Base-by-base conservation (phyloP, 805 yeast genomes). In the Starmerella stellata region DNA sequence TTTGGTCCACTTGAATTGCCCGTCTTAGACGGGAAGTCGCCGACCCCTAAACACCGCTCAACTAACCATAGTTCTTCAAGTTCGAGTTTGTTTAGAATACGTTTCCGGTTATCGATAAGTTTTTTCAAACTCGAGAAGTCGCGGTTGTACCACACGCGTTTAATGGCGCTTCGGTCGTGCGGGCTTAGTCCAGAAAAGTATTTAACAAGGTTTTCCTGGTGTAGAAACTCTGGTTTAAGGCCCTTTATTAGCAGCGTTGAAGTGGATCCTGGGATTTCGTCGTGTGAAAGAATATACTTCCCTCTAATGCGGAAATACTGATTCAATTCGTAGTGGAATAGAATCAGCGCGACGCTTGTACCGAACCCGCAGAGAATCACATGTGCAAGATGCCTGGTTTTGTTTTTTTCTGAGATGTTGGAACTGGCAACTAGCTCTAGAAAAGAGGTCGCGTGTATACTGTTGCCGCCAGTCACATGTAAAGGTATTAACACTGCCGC, bases 371-470 rank as follows among this genome's bases (percentile, higher is more conserved):
- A 64, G 56, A 77, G 59, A 0, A 72, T 52, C 38, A 82, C 68
- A 55, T 82, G 94, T 18, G 72, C 69, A 42, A 72, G 61, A 42
- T 76, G 62, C 18, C 70, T 54, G 3, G 55, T 51, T 0, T 72
- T 66, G 34, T 70, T 68, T 2, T 62, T 47, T 4, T 66, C 62
- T 0, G 81, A 67, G 3, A 81, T 66, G 49, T 78, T 77, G 3
- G 90, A 72, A 54, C 79, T 68, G 16, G 92, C 78, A 5, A 80
- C 60, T 36, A 58, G 61, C 49, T 82, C 93, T 35, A 83, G 57
- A 4, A 32, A 15, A 7, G 35, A 20, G 9, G 35, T 9, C 9
- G 45, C 44, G 3, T 55, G 54, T 14, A 49, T 39, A 2, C 49
- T 51, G 4, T 34, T 36, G 3, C 39, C 38, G 1, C 74, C 72